A percentile compares a stretch with the other conserved stretches of the same genome.
phyloP scores from a whole-genome alignment of 345 rosid species.

The Rubroshorea leprosula region DNA sequence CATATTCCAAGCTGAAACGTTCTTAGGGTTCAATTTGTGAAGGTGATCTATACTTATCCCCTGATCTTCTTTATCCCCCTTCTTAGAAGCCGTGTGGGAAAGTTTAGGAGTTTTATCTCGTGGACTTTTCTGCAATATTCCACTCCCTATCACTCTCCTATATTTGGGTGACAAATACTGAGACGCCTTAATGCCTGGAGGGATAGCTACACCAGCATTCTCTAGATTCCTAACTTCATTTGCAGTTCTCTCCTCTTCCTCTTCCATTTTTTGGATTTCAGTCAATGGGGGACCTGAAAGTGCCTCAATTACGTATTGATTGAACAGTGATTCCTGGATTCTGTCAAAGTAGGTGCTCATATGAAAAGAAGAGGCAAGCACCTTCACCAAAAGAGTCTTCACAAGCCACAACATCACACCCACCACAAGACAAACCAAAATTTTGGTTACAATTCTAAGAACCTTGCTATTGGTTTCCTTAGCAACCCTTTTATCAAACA shows the following conservation, averaged over 20 bases:
- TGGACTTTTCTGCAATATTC: conserved; percentile 37
- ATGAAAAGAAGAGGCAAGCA: conserved; percentile 87
- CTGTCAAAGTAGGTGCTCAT: conserved; percentile 88
- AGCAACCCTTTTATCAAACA: conserved; percentile 61
- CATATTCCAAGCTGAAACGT: conserved; percentile 98
- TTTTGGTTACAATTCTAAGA: conserved; percentile 50
- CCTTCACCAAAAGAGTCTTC: conserved; percentile 78
- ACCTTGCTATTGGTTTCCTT: conserved; percentile 29
- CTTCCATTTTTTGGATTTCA: conserved; percentile 41
- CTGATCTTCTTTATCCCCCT: conserved; percentile 23
- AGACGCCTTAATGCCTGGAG: conserved; percentile 33
- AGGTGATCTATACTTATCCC: conserved; percentile 66
- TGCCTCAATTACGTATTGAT: conserved; percentile 71
- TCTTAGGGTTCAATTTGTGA: conserved; percentile 68
- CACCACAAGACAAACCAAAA: conserved; percentile 62
- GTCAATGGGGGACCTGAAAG: conserved; percentile 72
- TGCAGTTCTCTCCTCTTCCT: conserved; percentile 43
- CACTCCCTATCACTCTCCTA: conserved; percentile 33
- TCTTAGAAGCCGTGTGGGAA: conserved; percentile 40
- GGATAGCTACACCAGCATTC: conserved; percentile 39
- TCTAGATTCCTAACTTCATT: conserved; percentile 35
- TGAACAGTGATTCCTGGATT: conserved; percentile 81
- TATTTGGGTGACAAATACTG: conserved; percentile 25
- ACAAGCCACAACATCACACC: conserved; percentile 72
- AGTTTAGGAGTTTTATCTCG: conserved; percentile 41